Evolutionary conservation across 345 rosid species (phyloP), one percentile per base, ranked within the genome.

Genomic region (Xanthoceras sorbifolium): DNA sequence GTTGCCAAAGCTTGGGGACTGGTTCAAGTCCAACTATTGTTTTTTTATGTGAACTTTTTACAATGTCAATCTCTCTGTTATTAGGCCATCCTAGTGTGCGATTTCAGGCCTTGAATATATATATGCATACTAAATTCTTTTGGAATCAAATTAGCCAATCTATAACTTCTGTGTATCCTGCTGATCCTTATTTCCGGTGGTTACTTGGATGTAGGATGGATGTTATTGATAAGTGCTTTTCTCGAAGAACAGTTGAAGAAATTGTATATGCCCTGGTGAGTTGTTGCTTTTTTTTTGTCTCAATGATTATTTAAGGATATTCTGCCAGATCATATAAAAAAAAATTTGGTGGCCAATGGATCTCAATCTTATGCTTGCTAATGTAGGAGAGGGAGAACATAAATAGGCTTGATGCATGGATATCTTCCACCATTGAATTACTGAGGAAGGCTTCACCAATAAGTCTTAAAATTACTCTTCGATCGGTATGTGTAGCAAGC

Each of bases 221-320:
- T 87, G 83, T 91, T 57, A 90, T 95, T 42, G 86, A 89, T 62
- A 85, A 83, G 78, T 93, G 99, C 82, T 95, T 93, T 83, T 90
- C 92, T 9, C 80, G 67, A 78, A 90, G 82, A 82, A 93, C 94
- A 3, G 86, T 89, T 50, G 94, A 95, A 80, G 94, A 89, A n/a
- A 95, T 95, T 75, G 77, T 95, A 82, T 82, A 85, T 82, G 87
- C 98, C 73, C 94, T 90, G 75, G 98, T 93, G 86, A 85, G 98
- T 81, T 69, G 34, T 25, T 70, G 12, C 50, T n/a, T 52, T 62
- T 42, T 76, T 18, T 72, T 20, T 50, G 50, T 34, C 50, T 34
- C 3, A 31, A 3, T 11, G 17, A 14, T 72, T 64, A 55, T 67
- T 36, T 63, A 76, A 76, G 48, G 20, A 40, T 55, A 22, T 32